Base-by-base conservation (phyloP, 495 filamentous ascomycete genomes). In the Hypoxylon fragiforme region DNA sequence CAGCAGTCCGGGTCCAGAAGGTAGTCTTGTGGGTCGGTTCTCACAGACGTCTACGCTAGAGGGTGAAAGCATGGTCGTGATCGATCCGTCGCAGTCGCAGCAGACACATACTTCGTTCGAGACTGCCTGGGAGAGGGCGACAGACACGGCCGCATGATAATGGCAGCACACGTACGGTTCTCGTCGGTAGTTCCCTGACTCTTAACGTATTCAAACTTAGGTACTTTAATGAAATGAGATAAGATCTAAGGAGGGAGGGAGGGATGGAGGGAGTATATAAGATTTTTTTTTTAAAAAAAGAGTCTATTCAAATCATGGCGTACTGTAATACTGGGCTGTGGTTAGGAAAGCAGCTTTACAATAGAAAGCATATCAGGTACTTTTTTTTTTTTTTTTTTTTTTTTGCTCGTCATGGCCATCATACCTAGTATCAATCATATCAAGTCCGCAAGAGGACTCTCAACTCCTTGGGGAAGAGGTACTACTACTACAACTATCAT, bases 121-220 rank as follows among this genome's bases (percentile, higher is more conserved):
- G 63, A 79, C 70, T 41, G 83, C 83, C n/a, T 89, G 86, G 86
- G 81, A 77, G 39, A 80, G 77, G 59, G 84, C 85, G 6, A 68
- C 54, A 37, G 50, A 4, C 31, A 12, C 9, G 11, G 31, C 24
- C 24, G 4, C 9, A 28, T 9, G 24, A 28, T 28, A 4, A 4
- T 28, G 9, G 9, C 9, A 28, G 24, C 24, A 28, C 24, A 4
- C 9, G 4, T 28, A 9, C 24, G 24, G 24, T 9, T 4, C 24
- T 28, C 9, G 24, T 28, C 24, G 4, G 24, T 28, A n/a, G n/a
- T n/a, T n/a, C n/a, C n/a, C n/a, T n/a, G n/a, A n/a, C n/a, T 9
- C 9, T 28, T 28, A 28, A 28, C 9, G 4, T 9, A 28, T 28
- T 4, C 4, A 4, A 28, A 28, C 9, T 4, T 4, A 28, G 24